Conservation (phyloP, 139 green algal species). For the Microglena sp. region DNA sequence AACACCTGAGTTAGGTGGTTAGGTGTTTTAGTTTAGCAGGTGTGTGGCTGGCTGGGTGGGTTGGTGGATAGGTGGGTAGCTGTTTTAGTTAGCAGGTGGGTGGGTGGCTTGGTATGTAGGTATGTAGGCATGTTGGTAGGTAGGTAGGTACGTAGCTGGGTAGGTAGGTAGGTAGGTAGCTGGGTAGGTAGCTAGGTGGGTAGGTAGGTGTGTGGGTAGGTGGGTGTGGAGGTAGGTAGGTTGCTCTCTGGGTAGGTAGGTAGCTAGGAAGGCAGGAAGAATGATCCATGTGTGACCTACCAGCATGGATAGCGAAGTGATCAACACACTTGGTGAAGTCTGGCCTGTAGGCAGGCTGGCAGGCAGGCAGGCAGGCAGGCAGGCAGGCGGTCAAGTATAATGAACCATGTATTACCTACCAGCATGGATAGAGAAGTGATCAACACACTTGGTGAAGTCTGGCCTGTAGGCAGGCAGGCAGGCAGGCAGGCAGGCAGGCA, state of each 20-base stretch:
- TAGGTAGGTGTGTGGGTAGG: no score
- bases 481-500: not conserved
- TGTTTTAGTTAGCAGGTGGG: not conserved
- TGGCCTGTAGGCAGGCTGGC: slow-evolving; percentile 23
- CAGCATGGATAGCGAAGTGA: slow-evolving; percentile 48
- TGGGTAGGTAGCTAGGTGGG: no score
- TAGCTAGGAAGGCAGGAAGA: not conserved
- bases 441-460: slow-evolving; percentile 31
- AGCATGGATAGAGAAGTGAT: slow-evolving; percentile 41
- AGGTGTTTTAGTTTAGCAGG: not conserved
- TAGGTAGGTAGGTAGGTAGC: no score
- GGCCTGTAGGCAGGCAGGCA: slow-evolving; percentile 19
- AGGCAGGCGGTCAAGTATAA: no score
- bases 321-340: slow-evolving; percentile 39
- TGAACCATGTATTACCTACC: slow-evolving; percentile 17
- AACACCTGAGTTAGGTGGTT: slow-evolving; percentile 32
- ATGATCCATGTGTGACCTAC: slow-evolving; percentile 6
- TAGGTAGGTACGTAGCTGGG: no score
- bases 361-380: no score
- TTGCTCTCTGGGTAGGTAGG: no score
- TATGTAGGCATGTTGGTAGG: no score
- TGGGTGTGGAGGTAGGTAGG: no score
- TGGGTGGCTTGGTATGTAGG: slow-evolving; percentile 18
- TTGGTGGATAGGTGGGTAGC: not conserved
- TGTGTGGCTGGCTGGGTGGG: not conserved